phyloP scores from a whole-genome alignment of 306 rosid species.

The Prunus mume region DNA sequence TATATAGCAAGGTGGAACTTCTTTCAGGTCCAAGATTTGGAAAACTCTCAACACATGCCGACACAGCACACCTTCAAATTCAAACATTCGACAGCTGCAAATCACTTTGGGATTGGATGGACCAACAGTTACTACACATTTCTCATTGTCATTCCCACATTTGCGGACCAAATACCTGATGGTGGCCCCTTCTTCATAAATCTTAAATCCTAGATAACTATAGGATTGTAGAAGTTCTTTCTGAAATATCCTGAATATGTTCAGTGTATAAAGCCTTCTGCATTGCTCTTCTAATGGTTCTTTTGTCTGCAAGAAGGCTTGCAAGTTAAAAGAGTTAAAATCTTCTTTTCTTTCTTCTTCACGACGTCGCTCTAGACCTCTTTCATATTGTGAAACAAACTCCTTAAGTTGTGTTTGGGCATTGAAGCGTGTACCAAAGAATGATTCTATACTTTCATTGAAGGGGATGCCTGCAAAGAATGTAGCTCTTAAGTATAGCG shows the following conservation, averaged over 20 bases:
- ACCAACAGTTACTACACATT: constrained; percentile 59
- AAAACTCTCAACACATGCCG: constrained; percentile 82
- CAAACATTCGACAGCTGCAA: constrained; percentile 96
- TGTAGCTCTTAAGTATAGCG: constrained; percentile 59
- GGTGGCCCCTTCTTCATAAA: constrained; percentile 59
- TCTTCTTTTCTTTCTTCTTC: constrained; percentile 88
- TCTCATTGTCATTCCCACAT: constrained; percentile 73
- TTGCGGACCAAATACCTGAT: constrained; percentile 80
- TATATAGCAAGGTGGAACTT: constrained; percentile 79
- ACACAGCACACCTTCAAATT: constrained; percentile 87
- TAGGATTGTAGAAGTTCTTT: constrained; percentile 87
- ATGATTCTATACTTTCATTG: constrained; percentile 62
- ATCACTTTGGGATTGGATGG: constrained; percentile 50
- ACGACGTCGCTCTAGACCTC: constrained; percentile 76
- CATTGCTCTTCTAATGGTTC: constrained; percentile 91
- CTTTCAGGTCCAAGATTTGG: constrained; percentile 79
- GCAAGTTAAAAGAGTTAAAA: constrained; percentile 68
- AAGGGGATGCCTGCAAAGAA: constrained; percentile 88
- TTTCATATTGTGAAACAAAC: constrained; percentile 79
- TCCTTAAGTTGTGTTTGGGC: constrained; percentile 71
- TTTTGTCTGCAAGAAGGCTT: constrained; percentile 84
- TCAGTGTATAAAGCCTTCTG: constrained; percentile 75
- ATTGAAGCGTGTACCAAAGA: constrained; percentile 70
- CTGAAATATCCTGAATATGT: constrained; percentile 77
- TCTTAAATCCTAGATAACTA: constrained; percentile 84